Percentiles rank a stretch among this genome's conserved stretches.
Evolutionary conservation across 2,329 filamentous ascomycete species (phyloP).

Genomic region (Pestalotiopsis sp.): DNA sequence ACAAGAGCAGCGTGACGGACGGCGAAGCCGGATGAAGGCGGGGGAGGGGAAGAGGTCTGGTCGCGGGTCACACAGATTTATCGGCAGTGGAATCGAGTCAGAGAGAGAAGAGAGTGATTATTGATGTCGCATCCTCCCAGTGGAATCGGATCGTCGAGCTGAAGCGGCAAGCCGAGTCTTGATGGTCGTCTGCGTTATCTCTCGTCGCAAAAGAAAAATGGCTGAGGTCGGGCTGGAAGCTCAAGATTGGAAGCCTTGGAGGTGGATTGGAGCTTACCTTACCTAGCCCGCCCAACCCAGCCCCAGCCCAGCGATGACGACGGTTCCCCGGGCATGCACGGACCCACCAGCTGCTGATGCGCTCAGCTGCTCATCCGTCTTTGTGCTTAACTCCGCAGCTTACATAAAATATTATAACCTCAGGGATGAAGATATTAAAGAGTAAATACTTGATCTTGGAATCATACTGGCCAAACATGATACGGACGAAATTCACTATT

Average conservation of each 20-base stretch:
- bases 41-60: slow-evolving; percentile 1
- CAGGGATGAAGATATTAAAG: too few relatives aligned
- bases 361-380: background rate
- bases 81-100: background rate
- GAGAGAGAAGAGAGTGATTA: background rate
- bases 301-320: background rate
- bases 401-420: too few relatives aligned
- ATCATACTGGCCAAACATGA: too few relatives aligned
- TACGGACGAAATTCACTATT: too few relatives aligned
- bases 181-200: slow-evolving; percentile 1
- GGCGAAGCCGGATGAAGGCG: slow-evolving; percentile 1
- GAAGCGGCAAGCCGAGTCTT: background rate
- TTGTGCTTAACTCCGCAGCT: background rate
- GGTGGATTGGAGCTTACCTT: background rate
- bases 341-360: background rate
- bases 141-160: background rate
- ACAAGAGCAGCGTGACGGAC: background rate
- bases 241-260: slow-evolving; percentile 6
- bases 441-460: too few relatives aligned
- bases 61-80: background rate
- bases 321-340: background rate
- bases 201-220: background rate
- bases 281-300: background rate
- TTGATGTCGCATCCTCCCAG: background rate
- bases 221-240: background rate